Evolutionary conservation across 345 rosid genomes (phyloP).

Genomic region (Hypericum perforatum): DNA sequence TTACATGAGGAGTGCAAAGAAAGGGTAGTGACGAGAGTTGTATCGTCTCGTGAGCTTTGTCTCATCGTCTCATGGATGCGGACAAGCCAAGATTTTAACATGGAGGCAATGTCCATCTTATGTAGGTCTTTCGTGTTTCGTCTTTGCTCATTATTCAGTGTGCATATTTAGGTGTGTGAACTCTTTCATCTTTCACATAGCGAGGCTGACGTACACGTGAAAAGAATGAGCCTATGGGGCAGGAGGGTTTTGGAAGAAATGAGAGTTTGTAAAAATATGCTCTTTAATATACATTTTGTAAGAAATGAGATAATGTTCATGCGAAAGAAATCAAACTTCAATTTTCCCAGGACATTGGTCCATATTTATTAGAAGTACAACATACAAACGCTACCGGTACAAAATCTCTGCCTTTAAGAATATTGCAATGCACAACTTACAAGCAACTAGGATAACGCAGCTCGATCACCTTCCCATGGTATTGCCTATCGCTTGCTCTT

Average conservation of each 20-base stretch:
- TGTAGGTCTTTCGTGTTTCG: too few relatives aligned
- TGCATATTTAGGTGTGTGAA: too few relatives aligned
- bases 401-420: slow-evolving; percentile 4
- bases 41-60: not conserved
- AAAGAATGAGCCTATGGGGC: too few relatives aligned
- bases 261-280: too few relatives aligned
- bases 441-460: not conserved
- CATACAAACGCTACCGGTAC: not conserved
- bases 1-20: slow-evolving; percentile 37
- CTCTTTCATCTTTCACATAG: too few relatives aligned
- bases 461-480: not conserved
- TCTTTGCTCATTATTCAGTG: too few relatives aligned
- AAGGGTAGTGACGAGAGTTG: slow-evolving; percentile 7
- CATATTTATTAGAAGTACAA: not conserved
- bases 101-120: too few relatives aligned
- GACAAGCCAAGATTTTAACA: too few relatives aligned
- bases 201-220: too few relatives aligned
- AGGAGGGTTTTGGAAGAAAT: too few relatives aligned
- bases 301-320: not conserved
- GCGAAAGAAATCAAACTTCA: not conserved
- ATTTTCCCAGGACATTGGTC: not conserved
- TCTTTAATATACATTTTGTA: too few relatives aligned
- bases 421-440: not conserved
- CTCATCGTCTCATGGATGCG: not conserved
- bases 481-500: too few relatives aligned